Evolutionary conservation across 495 filamentous ascomycete species (phyloP).

Genomic region (Aspergillus sparsus): DNA sequence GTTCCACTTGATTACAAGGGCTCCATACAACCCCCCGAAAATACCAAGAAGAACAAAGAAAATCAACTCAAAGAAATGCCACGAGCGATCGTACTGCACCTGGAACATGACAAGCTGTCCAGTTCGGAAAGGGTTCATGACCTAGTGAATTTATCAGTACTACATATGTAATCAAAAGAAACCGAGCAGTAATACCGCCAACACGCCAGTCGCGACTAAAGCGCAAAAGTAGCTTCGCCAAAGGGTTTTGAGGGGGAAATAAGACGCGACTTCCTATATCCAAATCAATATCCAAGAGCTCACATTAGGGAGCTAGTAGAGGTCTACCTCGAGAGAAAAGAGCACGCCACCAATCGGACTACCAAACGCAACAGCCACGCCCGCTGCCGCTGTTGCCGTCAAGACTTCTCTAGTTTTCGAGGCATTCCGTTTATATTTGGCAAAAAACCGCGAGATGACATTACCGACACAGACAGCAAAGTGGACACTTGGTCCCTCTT

Average conservation of each 20-base stretch:
- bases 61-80: slow-evolving; percentile 96
- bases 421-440: slow-evolving; percentile 90
- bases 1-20: slow-evolving; percentile 99
- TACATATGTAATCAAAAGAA: slow-evolving; percentile 4
- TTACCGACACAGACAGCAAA: slow-evolving; percentile 98
- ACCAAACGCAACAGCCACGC: slow-evolving; percentile 95
- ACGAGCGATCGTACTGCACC: slow-evolving; percentile 90
- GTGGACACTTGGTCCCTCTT: slow-evolving; percentile 97
- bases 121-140: slow-evolving; percentile 96
- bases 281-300: slow-evolving; percentile 21
- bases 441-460: slow-evolving; percentile 90
- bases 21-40: slow-evolving; percentile 94
- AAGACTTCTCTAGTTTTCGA: slow-evolving; percentile 94
- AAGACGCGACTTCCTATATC: slow-evolving; percentile 85
- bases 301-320: too few relatives aligned
- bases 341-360: slow-evolving; percentile 96
- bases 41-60: slow-evolving; percentile 91
- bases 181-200: slow-evolving; percentile 59
- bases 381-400: slow-evolving; percentile 90
- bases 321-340: slow-evolving; percentile 81
- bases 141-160: slow-evolving; percentile 36
- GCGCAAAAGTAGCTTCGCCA: slow-evolving; percentile 99
- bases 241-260: slow-evolving; percentile 96
- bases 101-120: slow-evolving; percentile 99
- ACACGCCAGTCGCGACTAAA: slow-evolving; percentile 88